These are phyloP conservation scores for Daedaleopsis nitida DNA, from an alignment of 768 basidiomycete genomes.

Conservation along the genomic window DNA sequence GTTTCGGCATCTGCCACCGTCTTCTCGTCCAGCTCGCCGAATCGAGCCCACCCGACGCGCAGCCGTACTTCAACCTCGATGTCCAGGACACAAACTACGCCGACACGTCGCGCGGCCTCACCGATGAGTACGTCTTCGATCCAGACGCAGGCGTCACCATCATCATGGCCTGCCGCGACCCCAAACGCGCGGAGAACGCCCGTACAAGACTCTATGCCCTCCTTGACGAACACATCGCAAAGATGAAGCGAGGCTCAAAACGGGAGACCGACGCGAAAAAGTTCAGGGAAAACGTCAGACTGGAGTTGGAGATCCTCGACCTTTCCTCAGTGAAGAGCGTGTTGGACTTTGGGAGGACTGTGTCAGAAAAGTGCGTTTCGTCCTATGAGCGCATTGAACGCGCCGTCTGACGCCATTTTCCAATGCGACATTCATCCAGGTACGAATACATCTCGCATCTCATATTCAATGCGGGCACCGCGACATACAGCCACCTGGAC, in stretches of 20 bases:
- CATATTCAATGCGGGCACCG: constrained; percentile 79
- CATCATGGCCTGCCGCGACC: constrained; percentile 79
- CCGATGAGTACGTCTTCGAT: constrained; percentile 18
- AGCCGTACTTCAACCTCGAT: constrained; percentile 41
- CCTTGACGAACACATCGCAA: constrained; percentile 56
- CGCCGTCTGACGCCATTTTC: neutral
- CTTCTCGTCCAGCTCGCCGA: constrained; percentile 69
- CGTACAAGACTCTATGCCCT: constrained; percentile 51
- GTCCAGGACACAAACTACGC: constrained; percentile 17
- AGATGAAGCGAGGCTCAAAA: constrained; percentile 34
- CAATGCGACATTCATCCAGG: constrained; percentile 37
- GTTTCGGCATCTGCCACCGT: constrained; percentile 81
- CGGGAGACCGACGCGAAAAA: constrained; percentile 56
- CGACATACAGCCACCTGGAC: constrained; percentile 56
- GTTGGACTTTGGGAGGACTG: constrained; percentile 58
- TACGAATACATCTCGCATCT: constrained; percentile 82
- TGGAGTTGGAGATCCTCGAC: constrained; percentile 68
- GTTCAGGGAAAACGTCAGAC: constrained; percentile 59
- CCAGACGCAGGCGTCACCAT: constrained; percentile 63
- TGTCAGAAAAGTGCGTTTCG: constrained; percentile 52
- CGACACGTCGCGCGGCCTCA: constrained; percentile 16
- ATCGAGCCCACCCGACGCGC: constrained; percentile 50
- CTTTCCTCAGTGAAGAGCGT: constrained; percentile 61
- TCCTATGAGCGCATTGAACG: neutral
- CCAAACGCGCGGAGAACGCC: constrained; percentile 63